Evolutionary conservation across 768 basidiomycete species (phyloP).

Genomic region (Mycena rosella): DNA sequence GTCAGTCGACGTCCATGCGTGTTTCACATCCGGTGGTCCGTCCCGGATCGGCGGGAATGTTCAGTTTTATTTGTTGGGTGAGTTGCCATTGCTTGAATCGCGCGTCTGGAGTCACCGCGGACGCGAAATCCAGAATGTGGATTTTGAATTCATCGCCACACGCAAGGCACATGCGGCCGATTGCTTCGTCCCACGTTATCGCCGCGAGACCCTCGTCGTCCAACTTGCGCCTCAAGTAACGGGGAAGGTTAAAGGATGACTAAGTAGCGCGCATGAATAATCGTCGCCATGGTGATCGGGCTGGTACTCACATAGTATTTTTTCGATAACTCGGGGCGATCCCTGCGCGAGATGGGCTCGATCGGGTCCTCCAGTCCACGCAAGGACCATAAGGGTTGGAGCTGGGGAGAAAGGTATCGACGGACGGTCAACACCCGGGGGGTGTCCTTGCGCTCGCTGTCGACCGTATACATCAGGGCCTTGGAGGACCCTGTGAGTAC

Average conservation of each 20-base stretch:
- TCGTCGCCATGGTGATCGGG: background rate
- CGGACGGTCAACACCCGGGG: conserved; percentile 38
- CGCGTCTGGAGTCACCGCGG: conserved; percentile 42
- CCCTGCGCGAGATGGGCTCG: conserved; percentile 34
- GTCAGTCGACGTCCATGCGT: conserved; percentile 21
- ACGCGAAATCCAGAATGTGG: conserved; percentile 63
- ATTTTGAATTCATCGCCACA: conserved; percentile 55
- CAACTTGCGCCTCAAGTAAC: conserved; percentile 53
- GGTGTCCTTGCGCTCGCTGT: conserved; percentile 48
- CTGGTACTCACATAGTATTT: conserved; percentile 33
- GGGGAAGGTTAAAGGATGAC: conserved; percentile 52
- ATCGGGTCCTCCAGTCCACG: conserved; percentile 32
- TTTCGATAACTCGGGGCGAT: conserved; percentile 33
- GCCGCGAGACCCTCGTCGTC: conserved; percentile 55
- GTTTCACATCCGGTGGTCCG: background rate
- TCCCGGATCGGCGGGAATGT: conserved; percentile 32
- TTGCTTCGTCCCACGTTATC: conserved; percentile 76
- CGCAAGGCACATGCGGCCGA: conserved; percentile 69
- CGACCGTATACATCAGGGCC: conserved; percentile 55
- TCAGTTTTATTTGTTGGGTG: conserved; percentile 47
- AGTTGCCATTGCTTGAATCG: conserved; percentile 49
- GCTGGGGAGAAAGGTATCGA: conserved; percentile 37
- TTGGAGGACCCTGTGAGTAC: conserved; percentile 60
- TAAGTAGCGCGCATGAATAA: conserved; percentile 5
- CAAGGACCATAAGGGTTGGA: conserved; percentile 30